Conservation (phyloP, 805 yeast species). For the Kodamaea restingae region DNA sequence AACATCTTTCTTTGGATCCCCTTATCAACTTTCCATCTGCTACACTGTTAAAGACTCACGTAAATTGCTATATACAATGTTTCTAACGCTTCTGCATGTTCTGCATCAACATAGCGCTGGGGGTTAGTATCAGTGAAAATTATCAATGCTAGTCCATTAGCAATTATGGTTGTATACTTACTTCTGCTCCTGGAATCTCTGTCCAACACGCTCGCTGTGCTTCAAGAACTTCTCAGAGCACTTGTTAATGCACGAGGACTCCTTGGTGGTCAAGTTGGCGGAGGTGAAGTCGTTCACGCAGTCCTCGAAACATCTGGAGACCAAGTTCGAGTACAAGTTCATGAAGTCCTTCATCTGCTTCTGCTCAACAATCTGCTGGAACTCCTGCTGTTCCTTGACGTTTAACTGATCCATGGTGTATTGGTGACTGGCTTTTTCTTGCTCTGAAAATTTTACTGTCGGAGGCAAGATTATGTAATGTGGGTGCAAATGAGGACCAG, state of each 20-base stretch:
- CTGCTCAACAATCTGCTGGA: constrained; percentile 91
- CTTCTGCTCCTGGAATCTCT: constrained; percentile 98
- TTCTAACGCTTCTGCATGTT: constrained; percentile 38
- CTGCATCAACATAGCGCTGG: constrained; percentile 64
- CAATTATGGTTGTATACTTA: constrained; percentile 19
- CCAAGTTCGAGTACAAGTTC: constrained; percentile 91
- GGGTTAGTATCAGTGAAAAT: constrained; percentile 24
- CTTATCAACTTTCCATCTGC: too few species aligned
- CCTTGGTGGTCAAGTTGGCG: constrained; percentile 77
- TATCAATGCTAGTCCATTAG: neutral
- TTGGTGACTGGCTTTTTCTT: constrained; percentile 2
- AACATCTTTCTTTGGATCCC: too few species aligned
- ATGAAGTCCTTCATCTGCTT: constrained; percentile 99
- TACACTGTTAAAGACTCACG: neutral
- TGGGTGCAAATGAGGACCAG: neutral
- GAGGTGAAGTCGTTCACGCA: constrained; percentile 99
- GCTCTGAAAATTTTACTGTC: constrained; percentile 8
- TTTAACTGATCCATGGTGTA: constrained; percentile 83
- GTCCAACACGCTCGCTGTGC: constrained; percentile 97
- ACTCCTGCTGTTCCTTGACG: constrained; percentile 93
- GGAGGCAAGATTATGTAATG: constrained; percentile 9
- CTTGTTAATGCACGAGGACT: constrained; percentile 77
- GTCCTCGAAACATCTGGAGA: constrained; percentile 94
- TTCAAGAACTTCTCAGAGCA: constrained; percentile 97
- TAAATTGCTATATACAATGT: constrained; percentile 7